Evolutionary conservation across 2,329 filamentous ascomycete species (phyloP).

Genomic region (Xylariaceae sp.): DNA sequence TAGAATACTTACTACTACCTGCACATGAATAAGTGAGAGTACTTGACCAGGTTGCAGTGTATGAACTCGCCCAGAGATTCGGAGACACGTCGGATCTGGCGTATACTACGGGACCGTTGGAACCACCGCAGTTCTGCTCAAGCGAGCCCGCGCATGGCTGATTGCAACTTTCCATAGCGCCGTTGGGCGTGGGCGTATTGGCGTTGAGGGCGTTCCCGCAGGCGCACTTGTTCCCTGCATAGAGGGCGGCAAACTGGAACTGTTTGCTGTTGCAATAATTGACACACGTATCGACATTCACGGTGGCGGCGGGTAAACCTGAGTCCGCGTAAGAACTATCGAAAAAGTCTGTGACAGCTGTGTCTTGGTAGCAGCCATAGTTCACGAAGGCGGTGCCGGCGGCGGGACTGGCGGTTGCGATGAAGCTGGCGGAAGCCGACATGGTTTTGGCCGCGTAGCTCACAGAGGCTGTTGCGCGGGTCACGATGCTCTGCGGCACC

Average conservation of each 20-base stretch:
- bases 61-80: conserved; percentile 9
- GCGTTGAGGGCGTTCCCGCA: conserved; percentile 4
- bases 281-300: conserved; percentile 22
- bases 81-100: conserved; percentile 8
- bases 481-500: conserved; percentile 22
- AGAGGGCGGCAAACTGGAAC: conserved; percentile 14
- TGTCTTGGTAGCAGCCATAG: conserved; percentile 28
- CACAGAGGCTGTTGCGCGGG: conserved; percentile 2
- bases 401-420: conserved; percentile 24
- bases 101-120: conserved; percentile 25
- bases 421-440: conserved; percentile 23
- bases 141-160: conserved; percentile 20
- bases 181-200: neutral
- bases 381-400: conserved; percentile 15
- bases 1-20: neutral
- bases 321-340: neutral
- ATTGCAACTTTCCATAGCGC: conserved; percentile 26
- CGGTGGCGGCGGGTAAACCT: neutral
- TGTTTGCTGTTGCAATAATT: neutral
- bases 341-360: conserved; percentile 4
- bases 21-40: conserved; percentile 7
- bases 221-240: conserved; percentile 1
- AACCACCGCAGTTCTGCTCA: conserved; percentile 25
- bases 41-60: conserved; percentile 2
- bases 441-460: conserved; percentile 16